A percentile compares a stretch with the other conserved stretches of the same genome.
These are phyloP conservation scores for Oxytropis ochrocephala DNA, from an alignment of 306 rosid species.

Conservation along the genomic window DNA sequence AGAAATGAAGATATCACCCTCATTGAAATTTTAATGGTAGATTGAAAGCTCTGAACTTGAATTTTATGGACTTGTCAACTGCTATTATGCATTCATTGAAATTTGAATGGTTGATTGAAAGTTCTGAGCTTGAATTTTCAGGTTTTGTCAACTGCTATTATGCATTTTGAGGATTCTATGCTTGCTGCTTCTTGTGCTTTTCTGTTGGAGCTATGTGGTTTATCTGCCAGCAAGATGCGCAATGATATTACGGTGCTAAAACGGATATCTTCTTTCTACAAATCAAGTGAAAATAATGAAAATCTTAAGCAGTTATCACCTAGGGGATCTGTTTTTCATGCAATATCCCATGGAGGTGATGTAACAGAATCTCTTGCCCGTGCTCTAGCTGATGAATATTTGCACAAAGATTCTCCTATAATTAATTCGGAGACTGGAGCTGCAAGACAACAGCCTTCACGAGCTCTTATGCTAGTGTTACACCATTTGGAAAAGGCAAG, in stretches of 20 bases:
- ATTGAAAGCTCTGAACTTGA: conserved; percentile 12
- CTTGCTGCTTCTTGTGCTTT: conserved; percentile 88
- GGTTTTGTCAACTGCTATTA: conserved; percentile 79
- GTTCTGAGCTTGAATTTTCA: conserved; percentile 33
- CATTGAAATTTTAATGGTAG: conserved; percentile 6
- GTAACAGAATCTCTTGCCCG: conserved; percentile 69
- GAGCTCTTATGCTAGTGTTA: conserved; percentile 63
- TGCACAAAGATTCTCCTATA: conserved; percentile 51
- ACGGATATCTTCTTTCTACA: conserved; percentile 73
- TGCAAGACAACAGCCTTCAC: conserved; percentile 51
- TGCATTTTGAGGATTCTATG: conserved; percentile 81
- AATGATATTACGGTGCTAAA: conserved; percentile 73
- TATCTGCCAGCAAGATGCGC: conserved; percentile 77
- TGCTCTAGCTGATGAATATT: conserved; percentile 80
- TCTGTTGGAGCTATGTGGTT: conserved; percentile 84
- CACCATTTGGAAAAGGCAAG: conserved; percentile 84
- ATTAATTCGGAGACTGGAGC: conserved; percentile 32
- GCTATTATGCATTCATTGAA: conserved; percentile 53
- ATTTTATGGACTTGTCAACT: conserved; percentile 69
- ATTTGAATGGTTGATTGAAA: conserved; percentile 17
- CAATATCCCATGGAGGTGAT: conserved; percentile 63
- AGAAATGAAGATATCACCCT: not conserved
- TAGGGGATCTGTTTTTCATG: conserved; percentile 65
- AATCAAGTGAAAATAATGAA: conserved; percentile 48
- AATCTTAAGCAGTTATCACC: conserved; percentile 56